Conservation (phyloP, 2,329 filamentous ascomycete species). For the Aspergillus transmontanensis region DNA sequence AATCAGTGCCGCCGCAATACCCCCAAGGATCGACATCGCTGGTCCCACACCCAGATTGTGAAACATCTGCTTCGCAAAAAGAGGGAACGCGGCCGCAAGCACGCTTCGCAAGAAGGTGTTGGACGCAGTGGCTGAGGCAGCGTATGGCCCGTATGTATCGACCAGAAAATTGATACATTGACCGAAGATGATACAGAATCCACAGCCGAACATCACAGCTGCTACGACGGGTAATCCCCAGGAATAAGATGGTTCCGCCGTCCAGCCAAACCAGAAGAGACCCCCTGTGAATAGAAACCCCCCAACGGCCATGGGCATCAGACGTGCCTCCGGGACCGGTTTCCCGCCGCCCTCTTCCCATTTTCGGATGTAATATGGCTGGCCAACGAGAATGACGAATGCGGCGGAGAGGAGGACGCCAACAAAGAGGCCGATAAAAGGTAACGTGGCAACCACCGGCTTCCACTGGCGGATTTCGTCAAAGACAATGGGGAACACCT, state of each 20-base stretch:
- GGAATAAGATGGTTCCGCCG: constrained; percentile 28
- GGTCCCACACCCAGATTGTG: not conserved
- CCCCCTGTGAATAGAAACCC: constrained; percentile 46
- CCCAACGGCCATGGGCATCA: constrained; percentile 51
- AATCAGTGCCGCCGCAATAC: not conserved
- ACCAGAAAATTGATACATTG: constrained; percentile 53
- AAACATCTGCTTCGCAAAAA: not conserved
- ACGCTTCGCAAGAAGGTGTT: constrained; percentile 45
- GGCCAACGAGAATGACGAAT: constrained; percentile 46
- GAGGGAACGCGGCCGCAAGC: not conserved
- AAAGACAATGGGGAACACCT: constrained; percentile 53
- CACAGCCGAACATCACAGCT: constrained; percentile 46
- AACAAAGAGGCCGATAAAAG: constrained; percentile 49
- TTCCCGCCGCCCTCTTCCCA: constrained; percentile 29
- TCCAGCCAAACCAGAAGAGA: constrained; percentile 51
- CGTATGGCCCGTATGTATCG: constrained; percentile 43
- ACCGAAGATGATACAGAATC: constrained; percentile 51
- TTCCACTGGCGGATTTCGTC: constrained; percentile 42
- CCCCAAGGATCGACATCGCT: not conserved
- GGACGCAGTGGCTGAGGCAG: constrained; percentile 46
- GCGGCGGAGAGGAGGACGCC: constrained; percentile 44
- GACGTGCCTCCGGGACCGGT: constrained; percentile 43
- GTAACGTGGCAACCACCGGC: constrained; percentile 42
- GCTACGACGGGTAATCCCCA: constrained; percentile 19
- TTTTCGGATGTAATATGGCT: constrained; percentile 38